Percentiles rank a stretch among this genome's conserved stretches.
Conservation (phyloP, 768 basidiomycete genomes). For the Hygrophorus russula region DNA sequence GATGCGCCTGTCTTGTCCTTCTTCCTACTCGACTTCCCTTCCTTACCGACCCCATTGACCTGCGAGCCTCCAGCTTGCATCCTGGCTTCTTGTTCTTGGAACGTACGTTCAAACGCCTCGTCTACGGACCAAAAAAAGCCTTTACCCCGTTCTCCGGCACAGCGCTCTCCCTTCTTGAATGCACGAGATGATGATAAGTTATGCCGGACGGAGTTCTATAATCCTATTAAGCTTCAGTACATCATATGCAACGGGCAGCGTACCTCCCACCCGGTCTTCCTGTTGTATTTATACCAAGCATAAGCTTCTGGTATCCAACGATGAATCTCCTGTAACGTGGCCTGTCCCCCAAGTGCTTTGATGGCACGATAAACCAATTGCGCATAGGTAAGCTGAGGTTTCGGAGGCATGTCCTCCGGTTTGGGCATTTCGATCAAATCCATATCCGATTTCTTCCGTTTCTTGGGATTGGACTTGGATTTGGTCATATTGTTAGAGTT, state of each 20-base stretch:
- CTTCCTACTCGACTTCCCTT: constrained; percentile 34
- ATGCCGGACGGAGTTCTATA: constrained; percentile 88
- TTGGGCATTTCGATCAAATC: constrained; percentile 31
- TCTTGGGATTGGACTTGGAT: constrained; percentile 43
- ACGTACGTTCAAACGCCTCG: constrained; percentile 51
- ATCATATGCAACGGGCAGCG: constrained; percentile 14
- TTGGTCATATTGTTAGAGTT: constrained; percentile 52
- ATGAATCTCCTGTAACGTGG: constrained; percentile 87
- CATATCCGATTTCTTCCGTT: constrained; percentile 57
- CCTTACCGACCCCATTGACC: constrained; percentile 17
- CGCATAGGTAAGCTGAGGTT: constrained; percentile 85
- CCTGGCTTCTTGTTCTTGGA: constrained; percentile 63
- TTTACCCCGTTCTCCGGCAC: constrained; percentile 78
- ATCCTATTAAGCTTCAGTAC: constrained; percentile 7
- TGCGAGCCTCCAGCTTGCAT: constrained; percentile 25
- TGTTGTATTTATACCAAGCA: constrained; percentile 77
- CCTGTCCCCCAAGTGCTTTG: constrained; percentile 69
- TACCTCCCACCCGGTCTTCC: constrained; percentile 90
- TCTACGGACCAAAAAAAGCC: constrained; percentile 93
- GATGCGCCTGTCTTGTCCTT: constrained; percentile 41
- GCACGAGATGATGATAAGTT: constrained; percentile 89
- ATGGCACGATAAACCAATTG: constrained; percentile 88
- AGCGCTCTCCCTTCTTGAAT: constrained; percentile 84
- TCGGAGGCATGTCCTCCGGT: constrained; percentile 74
- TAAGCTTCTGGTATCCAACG: constrained; percentile 83